Evolutionary conservation across 164 flowering plant species (phyloP).

Genomic region (Stephania japonica): DNA sequence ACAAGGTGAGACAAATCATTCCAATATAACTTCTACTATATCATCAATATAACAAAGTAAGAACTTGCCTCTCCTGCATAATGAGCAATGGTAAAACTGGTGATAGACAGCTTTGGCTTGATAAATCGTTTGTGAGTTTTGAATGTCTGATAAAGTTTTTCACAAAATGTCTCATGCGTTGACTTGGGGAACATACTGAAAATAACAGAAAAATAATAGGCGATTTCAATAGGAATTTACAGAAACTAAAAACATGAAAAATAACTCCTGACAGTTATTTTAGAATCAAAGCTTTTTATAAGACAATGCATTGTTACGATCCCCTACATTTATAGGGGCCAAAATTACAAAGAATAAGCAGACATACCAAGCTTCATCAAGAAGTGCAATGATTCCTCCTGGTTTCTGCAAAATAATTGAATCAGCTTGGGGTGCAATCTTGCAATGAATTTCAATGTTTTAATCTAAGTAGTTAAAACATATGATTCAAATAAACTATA

Average conservation of each 20-base stretch:
- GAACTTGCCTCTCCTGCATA: conserved; percentile 87
- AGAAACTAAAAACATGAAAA: conserved; percentile 59
- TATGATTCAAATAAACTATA: too few relatives aligned
- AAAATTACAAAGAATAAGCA: background rate
- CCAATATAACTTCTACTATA: conserved; percentile 7
- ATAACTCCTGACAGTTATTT: conserved; percentile 53
- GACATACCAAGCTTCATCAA: conserved; percentile 88
- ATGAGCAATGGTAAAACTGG: conserved; percentile 72
- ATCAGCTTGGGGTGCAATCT: background rate
- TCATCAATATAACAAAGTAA: conserved; percentile 3
- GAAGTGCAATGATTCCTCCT: conserved; percentile 78
- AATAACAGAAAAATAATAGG: conserved; percentile 48
- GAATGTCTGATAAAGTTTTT: conserved; percentile 85
- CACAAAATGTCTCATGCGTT: conserved; percentile 77
- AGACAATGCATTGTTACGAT: background rate
- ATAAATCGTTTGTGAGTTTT: conserved; percentile 67
- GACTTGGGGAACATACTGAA: conserved; percentile 95
- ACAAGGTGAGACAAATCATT: conserved; percentile 20
- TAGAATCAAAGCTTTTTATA: background rate
- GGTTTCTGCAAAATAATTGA: conserved; percentile 65
- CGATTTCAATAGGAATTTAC: conserved; percentile 22
- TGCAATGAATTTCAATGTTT: background rate
- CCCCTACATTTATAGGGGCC: background rate
- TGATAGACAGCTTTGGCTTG: conserved; percentile 75
- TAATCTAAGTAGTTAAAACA: background rate